A percentile compares a stretch with the other conserved stretches of the same genome.
phyloP scores from a whole-genome alignment of 2,329 filamentous ascomycete species.

The Calonectria henricotiae region DNA sequence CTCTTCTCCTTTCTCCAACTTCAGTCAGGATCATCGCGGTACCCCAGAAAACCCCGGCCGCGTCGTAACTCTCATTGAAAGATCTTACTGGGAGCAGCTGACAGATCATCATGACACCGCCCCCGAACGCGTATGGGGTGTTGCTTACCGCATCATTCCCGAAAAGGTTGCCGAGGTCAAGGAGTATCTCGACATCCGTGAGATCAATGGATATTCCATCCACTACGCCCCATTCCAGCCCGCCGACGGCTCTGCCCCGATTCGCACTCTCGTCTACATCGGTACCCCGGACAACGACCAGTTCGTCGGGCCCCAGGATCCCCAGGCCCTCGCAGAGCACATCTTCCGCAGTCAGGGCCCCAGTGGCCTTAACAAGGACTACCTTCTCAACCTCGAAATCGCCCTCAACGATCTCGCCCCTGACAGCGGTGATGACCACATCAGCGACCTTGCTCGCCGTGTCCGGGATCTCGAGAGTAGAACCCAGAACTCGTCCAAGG shows the following conservation, averaged over 20 bases:
- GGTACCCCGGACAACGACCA: conserved; percentile 94
- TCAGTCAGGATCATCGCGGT: conserved; percentile 93
- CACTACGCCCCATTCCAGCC: conserved; percentile 88
- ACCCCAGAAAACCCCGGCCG: conserved; percentile 90
- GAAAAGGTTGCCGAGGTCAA: conserved; percentile 85
- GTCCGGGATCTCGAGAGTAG: conserved; percentile 73
- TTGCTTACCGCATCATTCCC: conserved; percentile 87
- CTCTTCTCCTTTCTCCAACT: conserved; percentile 16
- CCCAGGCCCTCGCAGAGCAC: conserved; percentile 83
- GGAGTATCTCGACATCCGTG: conserved; percentile 93
- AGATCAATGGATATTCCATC: conserved; percentile 97
- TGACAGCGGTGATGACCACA: conserved; percentile 87
- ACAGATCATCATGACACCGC: conserved; percentile 77
- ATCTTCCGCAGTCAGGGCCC: conserved; percentile 85
- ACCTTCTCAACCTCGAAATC: conserved; percentile 85
- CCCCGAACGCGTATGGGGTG: conserved; percentile 86
- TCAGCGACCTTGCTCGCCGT: conserved; percentile 84
- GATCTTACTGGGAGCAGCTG: conserved; percentile 85
- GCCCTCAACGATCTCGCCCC: conserved; percentile 81
- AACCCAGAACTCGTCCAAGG: conserved; percentile 35
- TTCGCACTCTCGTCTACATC: conserved; percentile 87
- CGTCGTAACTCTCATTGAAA: conserved; percentile 93
- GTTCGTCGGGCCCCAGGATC: conserved; percentile 89
- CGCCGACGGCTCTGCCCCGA: conserved; percentile 59
- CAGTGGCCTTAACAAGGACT: conserved; percentile 92